A percentile compares a stretch with the other conserved stretches of the same genome.
Conservation (phyloP, 1,139 yeast genomes). For the Suhomyces ambrosiae region DNA sequence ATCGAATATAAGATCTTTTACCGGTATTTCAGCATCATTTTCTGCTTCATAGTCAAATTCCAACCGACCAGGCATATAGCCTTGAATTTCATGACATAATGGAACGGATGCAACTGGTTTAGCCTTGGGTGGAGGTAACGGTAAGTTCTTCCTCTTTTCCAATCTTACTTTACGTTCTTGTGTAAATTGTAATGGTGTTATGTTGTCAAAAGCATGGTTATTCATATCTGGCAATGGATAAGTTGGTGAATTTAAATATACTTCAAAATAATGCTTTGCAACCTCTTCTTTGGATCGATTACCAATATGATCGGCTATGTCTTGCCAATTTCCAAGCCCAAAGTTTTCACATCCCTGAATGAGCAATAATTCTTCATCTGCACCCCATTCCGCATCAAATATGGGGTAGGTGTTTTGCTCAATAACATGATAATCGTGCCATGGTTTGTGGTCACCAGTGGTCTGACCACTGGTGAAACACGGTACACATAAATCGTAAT, state of each 20-base stretch:
- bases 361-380: slow-evolving; percentile 88
- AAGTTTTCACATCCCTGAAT: slow-evolving; percentile 89
- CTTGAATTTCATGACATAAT: slow-evolving; percentile 94
- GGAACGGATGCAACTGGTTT: slow-evolving; percentile 94
- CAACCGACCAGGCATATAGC: slow-evolving; percentile 97
- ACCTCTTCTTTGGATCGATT: slow-evolving; percentile 92
- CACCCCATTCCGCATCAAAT: slow-evolving; percentile 92
- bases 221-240: slow-evolving; percentile 87
- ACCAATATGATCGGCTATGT: slow-evolving; percentile 92
- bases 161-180: slow-evolving; percentile 69
- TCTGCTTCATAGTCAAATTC: slow-evolving; percentile 97
- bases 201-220: slow-evolving; percentile 50
- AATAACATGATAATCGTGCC: slow-evolving; percentile 87
- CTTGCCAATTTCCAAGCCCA: slow-evolving; percentile 98
- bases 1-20: slow-evolving; percentile 93
- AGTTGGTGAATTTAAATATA: slow-evolving; percentile 65
- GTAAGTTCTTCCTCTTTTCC: slow-evolving; percentile 62
- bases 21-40: slow-evolving; percentile 92
- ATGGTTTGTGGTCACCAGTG: slow-evolving; percentile 88
- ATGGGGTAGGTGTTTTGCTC: slow-evolving; percentile 97
- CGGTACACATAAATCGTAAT: slow-evolving; percentile 94
- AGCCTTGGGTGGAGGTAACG: slow-evolving; percentile 75
- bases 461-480: slow-evolving; percentile 86
- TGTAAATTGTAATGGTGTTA: slow-evolving; percentile 71
- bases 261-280: slow-evolving; percentile 71